Evolutionary conservation across 1,139 yeast species (phyloP), one percentile per base, ranked within the genome.

Genomic region (Nematodospora anomalae): DNA sequence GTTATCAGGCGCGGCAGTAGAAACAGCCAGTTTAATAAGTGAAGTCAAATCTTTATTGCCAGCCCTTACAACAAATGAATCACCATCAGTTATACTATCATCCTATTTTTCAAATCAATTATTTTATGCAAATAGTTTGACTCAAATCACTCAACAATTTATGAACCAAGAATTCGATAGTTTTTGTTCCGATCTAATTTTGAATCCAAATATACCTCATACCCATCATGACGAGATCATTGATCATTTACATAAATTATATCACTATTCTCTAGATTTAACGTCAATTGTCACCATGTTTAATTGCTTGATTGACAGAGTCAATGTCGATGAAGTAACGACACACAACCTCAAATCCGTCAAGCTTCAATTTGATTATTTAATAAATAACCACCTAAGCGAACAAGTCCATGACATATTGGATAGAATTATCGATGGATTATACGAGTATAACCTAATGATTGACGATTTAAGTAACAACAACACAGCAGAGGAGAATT

Each of bases 41-140:
- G 40, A 39, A 21, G 14, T 32, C 11, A 32, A 36, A 30, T 36
- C 11, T 18, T 13, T 36, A 1, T 31, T 40, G 16, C 43, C 43
- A n/a, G 29, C 24, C 9, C 16, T 31, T 16, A 10, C 16, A 8
- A 9, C 41, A 11, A 30, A 11, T 20, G 29, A 28, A 9, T 16
- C 32, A 14, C 26, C 36, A 22, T 18, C 36, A 30, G 28, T n/a
- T 13, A 35, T 41, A 13, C 33, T 38, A 24, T 22, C 37, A 11
- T 35, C 35, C 11, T 45, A 31, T 36, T 48, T 53, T 26, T 42
- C 45, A 20, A 50, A 52, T 28, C 54, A 55, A 35, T 9, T 48
- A 8, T 55, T 51, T 35, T 46, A 52, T 36, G 50, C 57, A 8
- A 35, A 46, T 8, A 53, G 51, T 33, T 43, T 55, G 23, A 36